These are phyloP conservation scores for Aspergillus sp. DNA, from an alignment of 2,329 filamentous ascomycete genomes.

Conservation along the genomic window DNA sequence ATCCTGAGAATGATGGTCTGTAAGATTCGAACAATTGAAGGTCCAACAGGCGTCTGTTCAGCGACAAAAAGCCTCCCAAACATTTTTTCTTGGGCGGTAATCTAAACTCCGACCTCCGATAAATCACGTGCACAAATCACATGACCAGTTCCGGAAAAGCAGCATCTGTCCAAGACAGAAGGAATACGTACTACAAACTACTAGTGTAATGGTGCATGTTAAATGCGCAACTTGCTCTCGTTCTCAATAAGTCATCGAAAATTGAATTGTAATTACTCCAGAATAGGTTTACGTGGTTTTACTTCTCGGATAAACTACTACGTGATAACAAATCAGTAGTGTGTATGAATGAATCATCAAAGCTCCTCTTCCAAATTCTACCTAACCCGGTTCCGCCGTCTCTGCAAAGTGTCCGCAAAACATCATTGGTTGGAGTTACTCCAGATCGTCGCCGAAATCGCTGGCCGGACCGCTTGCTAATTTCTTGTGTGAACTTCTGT, in stretches of 20 bases:
- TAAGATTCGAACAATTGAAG: background rate
- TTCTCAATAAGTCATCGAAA: too few relatives aligned
- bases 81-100: slow-evolving; percentile 7
- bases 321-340: too few relatives aligned
- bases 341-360: background rate
- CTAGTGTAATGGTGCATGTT: too few relatives aligned
- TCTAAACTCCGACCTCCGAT: slow-evolving; percentile 17
- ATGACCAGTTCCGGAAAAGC: background rate
- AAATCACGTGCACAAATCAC: slow-evolving; percentile 12
- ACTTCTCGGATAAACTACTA: too few relatives aligned
- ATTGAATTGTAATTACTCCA: too few relatives aligned
- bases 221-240: too few relatives aligned
- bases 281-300: too few relatives aligned
- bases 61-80: background rate
- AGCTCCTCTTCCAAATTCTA: background rate
- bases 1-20: slow-evolving; percentile 18
- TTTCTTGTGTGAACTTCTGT: background rate
- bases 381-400: too few relatives aligned
- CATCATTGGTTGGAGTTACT: slow-evolving; percentile 8
- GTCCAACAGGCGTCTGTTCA: background rate
- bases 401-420: background rate
- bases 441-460: slow-evolving; percentile 20
- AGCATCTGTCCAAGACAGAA: background rate
- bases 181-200: too few relatives aligned
- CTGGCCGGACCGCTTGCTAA: slow-evolving; percentile 1